Conservation (phyloP, 78 protist genomes). For the Creolimax fragrantissima region DNA sequence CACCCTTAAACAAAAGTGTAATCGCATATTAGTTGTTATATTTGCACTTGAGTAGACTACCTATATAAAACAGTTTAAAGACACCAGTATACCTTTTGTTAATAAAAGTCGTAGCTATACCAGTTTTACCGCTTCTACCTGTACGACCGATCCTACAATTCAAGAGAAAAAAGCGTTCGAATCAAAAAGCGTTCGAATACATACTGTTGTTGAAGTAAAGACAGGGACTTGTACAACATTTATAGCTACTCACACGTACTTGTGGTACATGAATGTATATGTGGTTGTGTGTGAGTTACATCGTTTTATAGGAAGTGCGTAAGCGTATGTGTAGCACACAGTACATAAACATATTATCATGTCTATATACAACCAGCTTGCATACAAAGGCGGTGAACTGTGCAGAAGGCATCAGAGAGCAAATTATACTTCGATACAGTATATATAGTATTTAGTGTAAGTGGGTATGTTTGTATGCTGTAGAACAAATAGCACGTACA, state of each 20-base stretch:
- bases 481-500: no score
- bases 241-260: no score
- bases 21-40: no score
- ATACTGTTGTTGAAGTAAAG: no score
- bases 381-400: neutral
- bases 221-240: no score
- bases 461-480: neutral
- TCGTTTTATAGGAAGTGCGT: neutral
- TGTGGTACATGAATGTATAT: neutral
- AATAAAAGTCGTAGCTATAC: slow-evolving; percentile 31
- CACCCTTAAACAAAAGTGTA: no score
- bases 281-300: neutral
- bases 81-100: neutral
- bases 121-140: slow-evolving; percentile 38
- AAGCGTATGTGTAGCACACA: neutral
- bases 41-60: no score
- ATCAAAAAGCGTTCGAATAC: no score
- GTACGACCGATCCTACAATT: slow-evolving; percentile 35
- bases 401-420: neutral
- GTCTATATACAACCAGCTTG: no score
- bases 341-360: no score
- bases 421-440: neutral
- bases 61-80: no score
- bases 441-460: neutral
- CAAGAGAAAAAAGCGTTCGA: no score